A percentile compares a stretch with the other conserved stretches of the same genome.
phyloP scores from a whole-genome alignment of 2,329 filamentous ascomycete genomes.

The Coniochaeta sp. region DNA sequence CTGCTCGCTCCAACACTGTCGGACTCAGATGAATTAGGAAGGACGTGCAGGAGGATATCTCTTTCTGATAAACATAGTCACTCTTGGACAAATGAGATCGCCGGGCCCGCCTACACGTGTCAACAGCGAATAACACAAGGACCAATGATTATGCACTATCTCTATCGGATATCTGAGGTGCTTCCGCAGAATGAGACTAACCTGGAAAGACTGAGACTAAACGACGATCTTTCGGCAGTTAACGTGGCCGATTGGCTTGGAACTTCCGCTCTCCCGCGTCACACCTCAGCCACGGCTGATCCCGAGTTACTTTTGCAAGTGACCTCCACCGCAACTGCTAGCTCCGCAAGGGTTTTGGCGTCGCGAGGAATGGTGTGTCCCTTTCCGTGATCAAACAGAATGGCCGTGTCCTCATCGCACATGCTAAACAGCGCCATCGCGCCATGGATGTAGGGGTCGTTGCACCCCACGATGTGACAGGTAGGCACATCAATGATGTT shows the following conservation, averaged over 20 bases:
- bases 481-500: constrained; percentile 30
- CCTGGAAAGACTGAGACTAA: neutral
- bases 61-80: neutral
- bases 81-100: neutral
- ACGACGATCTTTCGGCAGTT: neutral
- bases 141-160: neutral
- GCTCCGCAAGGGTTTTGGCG: neutral
- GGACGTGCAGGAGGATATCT: neutral
- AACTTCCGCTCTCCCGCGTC: neutral
- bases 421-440: constrained; percentile 32
- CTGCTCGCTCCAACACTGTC: neutral
- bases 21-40: neutral
- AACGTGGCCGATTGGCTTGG: neutral
- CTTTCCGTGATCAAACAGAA: constrained; percentile 34
- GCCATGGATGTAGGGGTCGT: constrained; percentile 30
- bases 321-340: neutral
- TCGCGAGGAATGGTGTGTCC: constrained; percentile 32
- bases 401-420: constrained; percentile 30
- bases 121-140: neutral
- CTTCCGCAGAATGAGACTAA: neutral
- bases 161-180: neutral
- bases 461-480: constrained; percentile 29
- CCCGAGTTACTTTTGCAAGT: neutral
- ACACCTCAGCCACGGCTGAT: neutral
- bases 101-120: neutral